Conservation (phyloP, 768 basidiomycete genomes). For the Trametes meyenii region DNA sequence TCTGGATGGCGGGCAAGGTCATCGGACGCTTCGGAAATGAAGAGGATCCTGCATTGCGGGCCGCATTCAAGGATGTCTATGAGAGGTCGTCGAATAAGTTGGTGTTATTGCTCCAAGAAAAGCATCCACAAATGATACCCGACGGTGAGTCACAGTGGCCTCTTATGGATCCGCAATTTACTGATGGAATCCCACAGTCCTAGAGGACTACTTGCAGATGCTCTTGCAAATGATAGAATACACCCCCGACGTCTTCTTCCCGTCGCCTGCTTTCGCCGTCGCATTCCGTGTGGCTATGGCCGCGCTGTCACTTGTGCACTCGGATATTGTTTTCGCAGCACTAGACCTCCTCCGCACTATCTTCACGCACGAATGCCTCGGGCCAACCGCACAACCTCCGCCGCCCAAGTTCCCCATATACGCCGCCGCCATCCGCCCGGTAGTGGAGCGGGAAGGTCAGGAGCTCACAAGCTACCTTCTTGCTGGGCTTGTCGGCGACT, state of each 20-base stretch:
- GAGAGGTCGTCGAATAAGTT: constrained; percentile 78
- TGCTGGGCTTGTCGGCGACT: constrained; percentile 80
- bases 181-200: constrained; percentile 52
- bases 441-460: constrained; percentile 72
- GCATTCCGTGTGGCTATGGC: constrained; percentile 78
- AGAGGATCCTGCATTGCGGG: constrained; percentile 55
- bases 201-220: constrained; percentile 93
- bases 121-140: constrained; percentile 74
- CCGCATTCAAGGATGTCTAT: constrained; percentile 63
- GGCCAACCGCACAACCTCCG: constrained; percentile 42
- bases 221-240: constrained; percentile 66
- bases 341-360: constrained; percentile 80
- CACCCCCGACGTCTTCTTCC: constrained; percentile 77
- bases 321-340: constrained; percentile 79
- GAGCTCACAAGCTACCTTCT: constrained; percentile 71
- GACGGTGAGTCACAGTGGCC: constrained; percentile 66
- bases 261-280: constrained; percentile 73
- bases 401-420: constrained; percentile 67
- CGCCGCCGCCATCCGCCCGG: constrained; percentile 59
- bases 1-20: constrained; percentile 93
- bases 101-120: constrained; percentile 64
- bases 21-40: constrained; percentile 76
- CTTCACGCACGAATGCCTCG: constrained; percentile 73
- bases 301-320: constrained; percentile 79
- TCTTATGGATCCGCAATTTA: background rate